phyloP scores from a whole-genome alignment of 805 yeast species.

The Yarrowia phangngaensis region DNA sequence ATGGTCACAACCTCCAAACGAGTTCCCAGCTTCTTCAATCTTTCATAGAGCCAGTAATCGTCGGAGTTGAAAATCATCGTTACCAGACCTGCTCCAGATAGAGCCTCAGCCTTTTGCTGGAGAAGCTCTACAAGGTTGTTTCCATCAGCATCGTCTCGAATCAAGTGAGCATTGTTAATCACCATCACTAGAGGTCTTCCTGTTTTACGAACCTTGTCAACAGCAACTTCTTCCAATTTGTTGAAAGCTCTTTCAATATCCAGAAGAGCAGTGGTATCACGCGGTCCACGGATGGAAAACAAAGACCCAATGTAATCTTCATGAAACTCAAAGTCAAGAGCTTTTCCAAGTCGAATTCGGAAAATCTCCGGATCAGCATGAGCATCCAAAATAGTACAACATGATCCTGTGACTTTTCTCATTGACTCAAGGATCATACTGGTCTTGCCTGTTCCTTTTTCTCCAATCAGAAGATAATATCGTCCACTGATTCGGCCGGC shows the following conservation, averaged over 20 bases:
- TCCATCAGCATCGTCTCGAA: constrained; percentile 73
- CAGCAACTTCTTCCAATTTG: constrained; percentile 69
- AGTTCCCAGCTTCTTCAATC: constrained; percentile 66
- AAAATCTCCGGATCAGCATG: constrained; percentile 83
- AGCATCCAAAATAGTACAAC: constrained; percentile 72
- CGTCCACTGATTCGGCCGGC: constrained; percentile 63
- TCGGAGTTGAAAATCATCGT: constrained; percentile 73
- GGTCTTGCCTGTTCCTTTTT: constrained; percentile 83
- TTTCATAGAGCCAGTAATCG: constrained; percentile 83
- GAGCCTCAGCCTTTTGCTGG: constrained; percentile 77
- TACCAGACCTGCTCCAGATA: constrained; percentile 68
- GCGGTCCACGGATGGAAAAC: constrained; percentile 75
- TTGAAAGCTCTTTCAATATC: constrained; percentile 81
- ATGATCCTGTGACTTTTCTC: constrained; percentile 56
- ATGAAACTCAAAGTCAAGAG: constrained; percentile 65
- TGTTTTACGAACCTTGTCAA: constrained; percentile 40
- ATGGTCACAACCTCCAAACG: constrained; percentile 69
- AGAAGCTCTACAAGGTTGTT: constrained; percentile 62
- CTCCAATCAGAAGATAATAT: constrained; percentile 71
- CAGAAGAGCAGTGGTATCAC: constrained; percentile 75
- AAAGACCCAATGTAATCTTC: constrained; percentile 82
- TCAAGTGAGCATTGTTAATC: constrained; percentile 70
- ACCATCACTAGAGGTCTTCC: constrained; percentile 62
- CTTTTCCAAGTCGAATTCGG: constrained; percentile 69
- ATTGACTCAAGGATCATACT: constrained; percentile 70